Evolutionary conservation across 352 stramenopile species (phyloP).

Genomic region (Phytophthora pinifolia): DNA sequence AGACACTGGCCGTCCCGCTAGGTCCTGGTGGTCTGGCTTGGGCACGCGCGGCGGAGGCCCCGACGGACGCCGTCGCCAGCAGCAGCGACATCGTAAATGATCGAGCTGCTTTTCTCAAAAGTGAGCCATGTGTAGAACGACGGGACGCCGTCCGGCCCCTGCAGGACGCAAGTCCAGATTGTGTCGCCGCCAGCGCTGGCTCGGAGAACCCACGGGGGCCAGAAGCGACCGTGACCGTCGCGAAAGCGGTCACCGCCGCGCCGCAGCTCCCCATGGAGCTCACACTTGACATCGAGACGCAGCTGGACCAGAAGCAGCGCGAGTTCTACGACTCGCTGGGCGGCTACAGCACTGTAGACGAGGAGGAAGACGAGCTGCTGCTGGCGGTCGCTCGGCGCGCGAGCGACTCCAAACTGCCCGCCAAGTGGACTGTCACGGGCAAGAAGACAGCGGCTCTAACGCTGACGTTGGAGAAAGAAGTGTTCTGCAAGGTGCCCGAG

Average conservation of each 20-base stretch:
- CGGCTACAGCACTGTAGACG: constrained; percentile 46
- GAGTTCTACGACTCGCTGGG: constrained; percentile 42
- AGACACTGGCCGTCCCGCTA: constrained; percentile 7
- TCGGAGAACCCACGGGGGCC: constrained; percentile 6
- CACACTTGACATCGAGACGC: constrained; percentile 21
- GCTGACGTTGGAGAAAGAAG: constrained; percentile 9
- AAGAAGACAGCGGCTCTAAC: constrained; percentile 16
- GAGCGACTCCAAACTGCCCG: constrained; percentile 21
- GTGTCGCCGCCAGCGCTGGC: constrained; percentile 10
- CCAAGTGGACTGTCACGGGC: constrained; percentile 17
- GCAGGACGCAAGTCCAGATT: constrained; percentile 27
- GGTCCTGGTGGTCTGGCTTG: constrained; percentile 9
- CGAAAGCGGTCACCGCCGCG: constrained; percentile 2
- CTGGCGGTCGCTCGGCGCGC: constrained; percentile 8
- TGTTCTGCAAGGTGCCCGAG: constrained; percentile 14
- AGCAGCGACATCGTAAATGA: constrained; percentile 10
- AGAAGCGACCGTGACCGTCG: constrained; percentile 16
- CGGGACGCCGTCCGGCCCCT: neutral
- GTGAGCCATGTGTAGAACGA: constrained; percentile 20
- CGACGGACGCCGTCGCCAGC: constrained; percentile 12
- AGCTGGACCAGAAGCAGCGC: constrained; percentile 36
- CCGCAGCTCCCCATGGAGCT: constrained; percentile 17
- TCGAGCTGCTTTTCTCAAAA: constrained; percentile 18
- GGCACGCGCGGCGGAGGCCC: constrained; percentile 20
- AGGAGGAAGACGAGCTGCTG: constrained; percentile 42